These are phyloP conservation scores for Penicillium flavigenum DNA, from an alignment of 495 filamentous ascomycete genomes.

Conservation along the genomic window DNA sequence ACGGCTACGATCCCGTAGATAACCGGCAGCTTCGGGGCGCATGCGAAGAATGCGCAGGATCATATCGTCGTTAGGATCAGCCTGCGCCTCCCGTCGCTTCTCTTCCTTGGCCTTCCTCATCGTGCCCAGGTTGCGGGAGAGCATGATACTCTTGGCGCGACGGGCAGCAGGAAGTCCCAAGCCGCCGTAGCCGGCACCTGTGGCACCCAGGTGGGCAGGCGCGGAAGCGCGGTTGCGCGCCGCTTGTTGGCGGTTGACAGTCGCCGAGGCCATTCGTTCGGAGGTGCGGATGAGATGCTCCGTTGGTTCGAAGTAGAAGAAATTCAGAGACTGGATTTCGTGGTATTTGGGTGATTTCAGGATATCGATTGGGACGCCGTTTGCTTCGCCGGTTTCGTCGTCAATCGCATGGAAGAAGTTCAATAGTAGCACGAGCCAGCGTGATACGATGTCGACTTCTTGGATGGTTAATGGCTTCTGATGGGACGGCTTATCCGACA, in stretches of 20 bases:
- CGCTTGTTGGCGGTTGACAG: conserved; percentile 70
- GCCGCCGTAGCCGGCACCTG: conserved; percentile 61
- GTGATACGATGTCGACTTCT: conserved; percentile 92
- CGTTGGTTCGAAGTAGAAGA: conserved; percentile 96
- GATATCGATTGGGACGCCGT: conserved; percentile 86
- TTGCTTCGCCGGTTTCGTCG: conserved; percentile 77
- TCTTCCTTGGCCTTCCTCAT: conserved; percentile 96
- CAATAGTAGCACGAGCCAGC: conserved; percentile 89
- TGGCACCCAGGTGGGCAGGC: conserved; percentile 59
- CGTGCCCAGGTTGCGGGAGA: conserved; percentile 89
- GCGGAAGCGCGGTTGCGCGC: conserved; percentile 70
- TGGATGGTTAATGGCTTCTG: conserved; percentile 84
- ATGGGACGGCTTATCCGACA: conserved; percentile 91
- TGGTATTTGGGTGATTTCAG: conserved; percentile 97
- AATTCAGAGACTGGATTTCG: conserved; percentile 91
- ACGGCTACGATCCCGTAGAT: conserved; percentile 84
- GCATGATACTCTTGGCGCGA: conserved; percentile 91
- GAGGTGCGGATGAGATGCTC: conserved; percentile 89
- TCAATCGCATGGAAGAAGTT: conserved; percentile 95
- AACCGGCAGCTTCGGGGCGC: conserved; percentile 88
- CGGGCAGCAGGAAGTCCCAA: conserved; percentile 68
- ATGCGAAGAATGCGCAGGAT: conserved; percentile 94
- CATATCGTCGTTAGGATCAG: conserved; percentile 97
- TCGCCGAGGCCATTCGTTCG: conserved; percentile 91
- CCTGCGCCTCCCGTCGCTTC: conserved; percentile 91